Evolutionary conservation across 208 protist genomes (phyloP).

Genomic region (Trypanosoma congolense): DNA sequence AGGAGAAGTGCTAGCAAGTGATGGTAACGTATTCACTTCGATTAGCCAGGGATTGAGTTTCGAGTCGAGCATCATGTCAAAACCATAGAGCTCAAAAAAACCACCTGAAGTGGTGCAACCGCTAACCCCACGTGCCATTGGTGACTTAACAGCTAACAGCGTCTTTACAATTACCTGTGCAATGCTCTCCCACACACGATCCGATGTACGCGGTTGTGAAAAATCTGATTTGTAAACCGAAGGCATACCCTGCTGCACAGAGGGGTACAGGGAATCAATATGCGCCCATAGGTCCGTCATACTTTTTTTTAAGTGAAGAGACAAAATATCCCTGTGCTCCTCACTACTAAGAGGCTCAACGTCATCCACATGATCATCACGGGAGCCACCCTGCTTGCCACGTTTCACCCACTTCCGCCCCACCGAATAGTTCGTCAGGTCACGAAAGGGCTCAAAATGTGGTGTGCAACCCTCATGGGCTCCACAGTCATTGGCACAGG

Average conservation of each 20-base stretch:
- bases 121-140: slow-evolving; percentile 22
- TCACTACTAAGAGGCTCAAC: neutral
- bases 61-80: slow-evolving; percentile 87
- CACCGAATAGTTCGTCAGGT: slow-evolving; percentile 92
- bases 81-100: slow-evolving; percentile 91
- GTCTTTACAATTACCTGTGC: slow-evolving; percentile 67
- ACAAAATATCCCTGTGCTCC: neutral
- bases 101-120: slow-evolving; percentile 25
- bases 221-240: neutral
- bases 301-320: slow-evolving; percentile 63
- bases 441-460: slow-evolving; percentile 54
- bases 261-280: slow-evolving; percentile 28
- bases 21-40: slow-evolving; percentile 91
- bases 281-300: slow-evolving; percentile 56
- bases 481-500: neutral
- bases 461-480: neutral
- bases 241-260: neutral
- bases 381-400: neutral
- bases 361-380: neutral
- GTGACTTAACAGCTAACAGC: slow-evolving; percentile 47
- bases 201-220: slow-evolving; percentile 24
- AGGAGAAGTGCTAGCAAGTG: slow-evolving; percentile 78
- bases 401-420: slow-evolving; percentile 45
- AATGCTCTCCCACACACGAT: slow-evolving; percentile 52
- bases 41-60: slow-evolving; percentile 73